Evolutionary conservation across 1,139 yeast genomes (phyloP).

Genomic region (Suhomyces anneliseae): DNA sequence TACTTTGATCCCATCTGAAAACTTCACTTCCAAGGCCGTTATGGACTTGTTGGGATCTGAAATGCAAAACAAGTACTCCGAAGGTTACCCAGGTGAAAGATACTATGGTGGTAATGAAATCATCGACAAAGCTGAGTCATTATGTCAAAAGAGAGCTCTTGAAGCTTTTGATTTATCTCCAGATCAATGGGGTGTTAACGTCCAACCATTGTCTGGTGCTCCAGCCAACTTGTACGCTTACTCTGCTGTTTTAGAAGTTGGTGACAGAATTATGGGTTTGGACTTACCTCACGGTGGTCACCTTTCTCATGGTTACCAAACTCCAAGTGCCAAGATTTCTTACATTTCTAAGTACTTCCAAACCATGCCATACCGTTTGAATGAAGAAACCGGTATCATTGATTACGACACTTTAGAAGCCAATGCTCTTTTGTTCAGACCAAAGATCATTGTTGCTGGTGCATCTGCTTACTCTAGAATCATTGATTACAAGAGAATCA

Average conservation of each 20-base stretch:
- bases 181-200: constrained; percentile 92
- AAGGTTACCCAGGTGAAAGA: constrained; percentile 97
- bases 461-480: constrained; percentile 94
- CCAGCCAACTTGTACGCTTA: constrained; percentile 95
- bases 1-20: constrained; percentile 91
- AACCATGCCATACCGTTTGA: constrained; percentile 93
- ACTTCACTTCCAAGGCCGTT: constrained; percentile 91
- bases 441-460: constrained; percentile 93
- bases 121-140: constrained; percentile 84
- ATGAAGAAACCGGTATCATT: constrained; percentile 81
- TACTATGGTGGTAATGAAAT: constrained; percentile 96
- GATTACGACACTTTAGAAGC: constrained; percentile 88
- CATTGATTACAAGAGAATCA: constrained; percentile 87
- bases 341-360: constrained; percentile 91
- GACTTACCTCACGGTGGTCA: constrained; percentile 98
- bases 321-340: constrained; percentile 83
- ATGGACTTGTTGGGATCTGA: constrained; percentile 93
- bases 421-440: constrained; percentile 85
- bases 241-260: constrained; percentile 86
- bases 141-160: constrained; percentile 90
- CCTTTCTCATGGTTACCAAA: constrained; percentile 94
- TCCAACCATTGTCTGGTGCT: constrained; percentile 91
- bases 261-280: constrained; percentile 93
- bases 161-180: constrained; percentile 78
- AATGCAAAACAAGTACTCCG: constrained; percentile 98